phyloP scores from a whole-genome alignment of 345 rosid genomes.

The Eucalyptus globulus region DNA sequence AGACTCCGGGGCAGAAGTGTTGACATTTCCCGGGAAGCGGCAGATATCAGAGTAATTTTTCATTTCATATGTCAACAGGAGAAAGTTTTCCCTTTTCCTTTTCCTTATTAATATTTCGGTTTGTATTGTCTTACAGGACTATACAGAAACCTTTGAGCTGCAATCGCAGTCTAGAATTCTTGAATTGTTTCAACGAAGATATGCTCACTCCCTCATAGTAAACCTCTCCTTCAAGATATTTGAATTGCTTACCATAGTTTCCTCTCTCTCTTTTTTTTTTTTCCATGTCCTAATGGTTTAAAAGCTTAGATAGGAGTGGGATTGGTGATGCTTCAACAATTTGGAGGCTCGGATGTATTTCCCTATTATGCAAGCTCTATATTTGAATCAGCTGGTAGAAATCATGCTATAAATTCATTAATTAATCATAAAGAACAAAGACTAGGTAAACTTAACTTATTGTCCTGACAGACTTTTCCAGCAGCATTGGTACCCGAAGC shows the following conservation, averaged over 20 bases:
- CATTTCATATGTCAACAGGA: background rate
- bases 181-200: slow-evolving; percentile 25
- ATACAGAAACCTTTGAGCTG: slow-evolving; percentile 7
- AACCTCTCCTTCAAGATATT: background rate
- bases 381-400: slow-evolving; percentile 34
- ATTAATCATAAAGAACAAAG: background rate
- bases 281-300: background rate
- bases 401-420: background rate
- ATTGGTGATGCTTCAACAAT: slow-evolving; percentile 26
- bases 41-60: slow-evolving; percentile 21
- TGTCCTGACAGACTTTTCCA: background rate
- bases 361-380: slow-evolving; percentile 33
- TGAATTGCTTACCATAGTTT: background rate
- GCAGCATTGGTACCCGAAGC: background rate
- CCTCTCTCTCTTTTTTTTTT: too few species aligned
- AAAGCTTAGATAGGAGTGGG: slow-evolving; percentile 39
- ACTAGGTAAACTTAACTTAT: background rate
- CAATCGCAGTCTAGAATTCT: slow-evolving; percentile 6
- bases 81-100: background rate
- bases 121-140: slow-evolving; percentile 3
- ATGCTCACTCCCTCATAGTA: slow-evolving; percentile 23
- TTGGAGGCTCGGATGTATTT: slow-evolving; percentile 25
- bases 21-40: slow-evolving; percentile 38
- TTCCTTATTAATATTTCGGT: background rate
- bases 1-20: slow-evolving; percentile 25